These are phyloP conservation scores for Mucor racemosus DNA, from an alignment of 371 early-diverging fungal genomes.

Conservation along the genomic window DNA sequence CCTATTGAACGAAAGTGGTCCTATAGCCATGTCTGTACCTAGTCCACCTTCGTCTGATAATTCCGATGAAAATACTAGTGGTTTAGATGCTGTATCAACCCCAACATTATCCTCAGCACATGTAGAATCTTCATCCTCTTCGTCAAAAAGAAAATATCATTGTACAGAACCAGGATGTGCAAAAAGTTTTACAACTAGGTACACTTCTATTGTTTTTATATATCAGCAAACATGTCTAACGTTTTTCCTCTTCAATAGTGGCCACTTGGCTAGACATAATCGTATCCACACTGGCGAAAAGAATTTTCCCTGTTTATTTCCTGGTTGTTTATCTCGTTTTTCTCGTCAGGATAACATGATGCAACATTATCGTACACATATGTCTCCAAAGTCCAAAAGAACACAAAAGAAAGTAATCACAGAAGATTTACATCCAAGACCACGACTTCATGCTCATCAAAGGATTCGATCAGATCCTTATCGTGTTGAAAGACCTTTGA, in stretches of 20 bases:
- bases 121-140: neutral
- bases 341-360: constrained; percentile 92
- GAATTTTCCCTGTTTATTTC: constrained; percentile 83
- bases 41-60: constrained; percentile 18
- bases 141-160: constrained; percentile 48
- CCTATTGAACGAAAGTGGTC: constrained; percentile 26
- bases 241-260: constrained; percentile 45
- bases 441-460: constrained; percentile 49
- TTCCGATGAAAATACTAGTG: constrained; percentile 15
- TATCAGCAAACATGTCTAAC: neutral
- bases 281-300: constrained; percentile 93
- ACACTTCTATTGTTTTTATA: neutral
- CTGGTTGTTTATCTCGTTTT: constrained; percentile 82
- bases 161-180: constrained; percentile 52
- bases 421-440: constrained; percentile 43
- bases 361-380: constrained; percentile 87
- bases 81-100: neutral
- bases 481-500: constrained; percentile 46
- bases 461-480: constrained; percentile 47
- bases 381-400: constrained; percentile 75
- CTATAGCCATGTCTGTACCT: neutral
- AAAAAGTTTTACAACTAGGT: constrained; percentile 61
- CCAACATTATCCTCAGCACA: neutral
- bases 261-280: constrained; percentile 88
- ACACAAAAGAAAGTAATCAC: constrained; percentile 39